Evolutionary conservation across 1,284 basidiomycete species (phyloP), one percentile per base, ranked within the genome.

Genomic region (Nidula niveotomentosa): DNA sequence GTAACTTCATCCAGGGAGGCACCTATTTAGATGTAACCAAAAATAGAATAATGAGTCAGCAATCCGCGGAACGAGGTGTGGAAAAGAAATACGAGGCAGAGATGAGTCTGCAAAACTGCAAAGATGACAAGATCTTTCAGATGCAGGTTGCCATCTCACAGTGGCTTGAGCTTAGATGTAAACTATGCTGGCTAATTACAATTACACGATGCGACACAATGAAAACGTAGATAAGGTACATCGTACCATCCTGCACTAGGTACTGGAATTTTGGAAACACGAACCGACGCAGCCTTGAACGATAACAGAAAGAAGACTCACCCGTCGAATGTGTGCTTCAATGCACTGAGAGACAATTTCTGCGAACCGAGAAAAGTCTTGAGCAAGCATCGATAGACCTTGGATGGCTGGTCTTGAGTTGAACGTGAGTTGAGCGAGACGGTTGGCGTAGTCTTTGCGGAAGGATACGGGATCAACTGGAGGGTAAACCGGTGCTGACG

Each of bases 351-450:
- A 90, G 18, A 98, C 90, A 52, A 94, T 84, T 56, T 89, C 84
- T 60, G 92, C 87, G 74, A 88, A 81, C 58, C 90, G 86, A 53
- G 85, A 78, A 68, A 91, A 88, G 57, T 96, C 91, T 77, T 94
- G 91, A 36, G 97, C 96, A 65, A 94, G 85, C 79, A 96, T 86
- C 34, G 96, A 98, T n/a, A 99, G 77, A 58, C 85, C 85, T 74
- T 96, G 95, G 64, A 99, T 99, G 61, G 98, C 89, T 12, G 94
- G 93, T 68, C 96, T 90, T 62, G 95, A 97, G 75, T 99, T 99
- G 79, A 96, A 88, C 44, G 89, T 95, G 58, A 99, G 87, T 62
- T 91, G 85, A 65, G 86, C 79, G 56, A 98, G 86, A 56, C 93
- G 89, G 49, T 78, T 72, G 59, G 83, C 73, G 73, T 90, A 94